These are phyloP conservation scores for Physocladia obscura DNA, from an alignment of 192 early-diverging fungal species.

Conservation along the genomic window DNA sequence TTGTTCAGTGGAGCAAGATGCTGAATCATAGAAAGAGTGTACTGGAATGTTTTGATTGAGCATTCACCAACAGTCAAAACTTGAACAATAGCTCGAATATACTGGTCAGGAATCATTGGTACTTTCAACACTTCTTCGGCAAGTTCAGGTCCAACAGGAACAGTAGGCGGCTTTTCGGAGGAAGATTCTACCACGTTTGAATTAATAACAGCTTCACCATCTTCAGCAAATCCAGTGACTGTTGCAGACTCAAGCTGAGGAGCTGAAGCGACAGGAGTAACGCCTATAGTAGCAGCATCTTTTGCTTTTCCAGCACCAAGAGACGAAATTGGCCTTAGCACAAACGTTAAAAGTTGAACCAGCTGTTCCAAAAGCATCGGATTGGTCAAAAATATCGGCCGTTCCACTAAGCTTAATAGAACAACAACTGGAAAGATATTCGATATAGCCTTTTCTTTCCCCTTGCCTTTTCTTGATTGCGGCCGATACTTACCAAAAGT, in stretches of 20 bases:
- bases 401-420: conserved; percentile 80
- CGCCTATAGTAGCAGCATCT: conserved; percentile 12
- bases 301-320: conserved; percentile 16
- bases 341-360: conserved; percentile 78
- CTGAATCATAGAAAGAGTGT: conserved; percentile 85
- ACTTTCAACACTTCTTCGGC: conserved; percentile 55
- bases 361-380: conserved; percentile 81
- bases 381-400: conserved; percentile 78
- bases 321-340: conserved; percentile 72
- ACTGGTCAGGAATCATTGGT: conserved; percentile 79
- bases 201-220: background rate
- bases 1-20: conserved; percentile 68
- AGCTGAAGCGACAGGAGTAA: background rate
- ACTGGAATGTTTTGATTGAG: conserved; percentile 92
- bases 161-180: background rate
- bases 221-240: background rate
- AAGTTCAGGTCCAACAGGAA: conserved; percentile 1
- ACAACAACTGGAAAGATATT: conserved; percentile 68
- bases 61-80: conserved; percentile 88
- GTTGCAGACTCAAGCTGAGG: background rate
- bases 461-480: conserved; percentile 63
- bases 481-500: conserved; percentile 30
- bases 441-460: conserved; percentile 54
- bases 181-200: too few relatives aligned
- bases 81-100: conserved; percentile 82